Percentiles rank a stretch among this genome's conserved stretches.
Conservation (phyloP, 805 yeast species). For the Lipomyces yamadae region DNA sequence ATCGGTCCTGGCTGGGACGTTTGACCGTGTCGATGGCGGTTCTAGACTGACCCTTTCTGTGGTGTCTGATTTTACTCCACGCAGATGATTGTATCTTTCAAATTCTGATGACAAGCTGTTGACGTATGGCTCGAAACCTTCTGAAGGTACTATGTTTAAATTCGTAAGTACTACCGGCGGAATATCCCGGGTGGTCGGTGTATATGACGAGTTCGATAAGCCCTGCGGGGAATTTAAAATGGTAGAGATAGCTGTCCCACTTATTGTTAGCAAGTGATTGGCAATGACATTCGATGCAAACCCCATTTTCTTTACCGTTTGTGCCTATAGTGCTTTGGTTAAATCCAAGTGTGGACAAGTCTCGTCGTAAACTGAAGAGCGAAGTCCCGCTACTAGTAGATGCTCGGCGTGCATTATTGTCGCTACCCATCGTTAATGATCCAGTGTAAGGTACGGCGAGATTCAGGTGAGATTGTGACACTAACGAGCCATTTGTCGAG, state of each 20-base stretch:
- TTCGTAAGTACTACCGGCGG: conserved; percentile 75
- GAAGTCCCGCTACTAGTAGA: conserved; percentile 16
- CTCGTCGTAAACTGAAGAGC: conserved; percentile 27
- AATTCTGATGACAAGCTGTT: conserved; percentile 53
- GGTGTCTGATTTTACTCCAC: conserved; percentile 2
- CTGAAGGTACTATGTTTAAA: conserved; percentile 52
- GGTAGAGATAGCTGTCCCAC: conserved; percentile 28
- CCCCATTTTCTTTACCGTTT: conserved; percentile 36
- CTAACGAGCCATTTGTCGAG: conserved; percentile 20
- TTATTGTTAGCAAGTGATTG: too few species aligned
- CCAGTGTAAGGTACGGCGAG: conserved; percentile 14
- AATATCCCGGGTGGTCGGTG: conserved; percentile 80
- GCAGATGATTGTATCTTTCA: conserved; percentile 40
- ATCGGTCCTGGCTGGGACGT: conserved; percentile 24
- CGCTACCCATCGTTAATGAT: conserved; percentile 14
- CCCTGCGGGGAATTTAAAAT: conserved; percentile 30
- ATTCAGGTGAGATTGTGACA: conserved; percentile 14
- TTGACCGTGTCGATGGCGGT: background rate
- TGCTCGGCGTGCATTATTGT: conserved; percentile 13
- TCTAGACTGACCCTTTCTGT: background rate
- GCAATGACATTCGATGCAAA: background rate
- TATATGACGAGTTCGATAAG: conserved; percentile 26
- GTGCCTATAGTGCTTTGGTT: conserved; percentile 39
- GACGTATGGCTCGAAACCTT: conserved; percentile 53
- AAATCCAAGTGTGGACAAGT: conserved; percentile 29